Evolutionary conservation across 1,284 basidiomycete species (phyloP).

Genomic region (Papiliotrema fonsecae): DNA sequence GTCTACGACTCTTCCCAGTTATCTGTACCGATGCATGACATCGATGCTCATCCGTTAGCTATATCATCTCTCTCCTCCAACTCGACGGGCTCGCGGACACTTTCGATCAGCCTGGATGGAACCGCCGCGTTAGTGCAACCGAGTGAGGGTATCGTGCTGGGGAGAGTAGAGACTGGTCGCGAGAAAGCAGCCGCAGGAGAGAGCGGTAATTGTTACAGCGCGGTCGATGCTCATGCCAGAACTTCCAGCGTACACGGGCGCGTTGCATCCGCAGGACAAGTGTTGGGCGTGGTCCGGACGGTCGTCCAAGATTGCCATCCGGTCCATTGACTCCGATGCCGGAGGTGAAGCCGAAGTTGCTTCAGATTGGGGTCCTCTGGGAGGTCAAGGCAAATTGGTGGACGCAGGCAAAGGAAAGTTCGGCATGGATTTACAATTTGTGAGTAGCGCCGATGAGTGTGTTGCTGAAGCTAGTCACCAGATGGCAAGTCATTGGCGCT

Average conservation of each 20-base stretch:
- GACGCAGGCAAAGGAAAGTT: constrained; percentile 70
- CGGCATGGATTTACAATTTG: constrained; percentile 72
- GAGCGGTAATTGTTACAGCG: constrained; percentile 56
- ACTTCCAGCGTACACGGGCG: constrained; percentile 68
- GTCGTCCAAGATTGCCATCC: constrained; percentile 60
- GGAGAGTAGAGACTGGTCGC: constrained; percentile 66
- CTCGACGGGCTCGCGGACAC: constrained; percentile 57
- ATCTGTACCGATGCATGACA: constrained; percentile 57
- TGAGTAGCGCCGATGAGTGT: constrained; percentile 48
- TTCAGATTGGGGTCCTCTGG: constrained; percentile 50
- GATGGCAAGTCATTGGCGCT: constrained; percentile 73
- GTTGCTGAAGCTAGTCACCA: constrained; percentile 59
- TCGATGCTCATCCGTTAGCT: constrained; percentile 67
- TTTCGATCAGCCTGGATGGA: constrained; percentile 77
- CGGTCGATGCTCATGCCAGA: constrained; percentile 14
- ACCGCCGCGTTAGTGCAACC: constrained; percentile 68
- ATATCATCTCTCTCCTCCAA: constrained; percentile 66
- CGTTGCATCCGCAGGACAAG: constrained; percentile 64
- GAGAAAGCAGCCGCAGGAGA: constrained; percentile 57
- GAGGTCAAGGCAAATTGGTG: constrained; percentile 49
- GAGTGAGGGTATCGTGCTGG: constrained; percentile 56
- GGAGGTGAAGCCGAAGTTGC: constrained; percentile 8
- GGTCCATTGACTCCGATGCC: constrained; percentile 46
- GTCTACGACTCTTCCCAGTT: constrained; percentile 52
- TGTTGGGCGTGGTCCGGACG: constrained; percentile 75